Evolutionary conservation across 192 early-diverging fungal genomes (phyloP), one percentile per base, ranked within the genome.

Genomic region (Funneliformis mosseae): DNA sequence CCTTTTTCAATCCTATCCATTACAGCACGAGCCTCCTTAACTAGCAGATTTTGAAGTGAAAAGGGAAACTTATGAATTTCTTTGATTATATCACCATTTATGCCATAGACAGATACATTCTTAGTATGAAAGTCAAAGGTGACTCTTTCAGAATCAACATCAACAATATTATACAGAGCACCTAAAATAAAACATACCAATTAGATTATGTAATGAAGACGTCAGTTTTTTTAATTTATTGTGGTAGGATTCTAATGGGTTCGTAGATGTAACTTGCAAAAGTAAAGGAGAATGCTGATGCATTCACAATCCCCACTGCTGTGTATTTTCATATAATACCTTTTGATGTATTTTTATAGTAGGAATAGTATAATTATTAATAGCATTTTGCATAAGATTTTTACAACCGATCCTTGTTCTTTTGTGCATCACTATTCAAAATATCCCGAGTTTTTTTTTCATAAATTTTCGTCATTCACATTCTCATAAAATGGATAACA

Each of bases 401-500:
- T 50, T 2, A 33, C 72, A 74, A 2, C 72, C 48, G 41, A 74
- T 74, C 9, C 1, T 28, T 46, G 72, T 74, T 10, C 5, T 33
- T 33, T 33, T 33, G 3, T 33, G 33, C 33, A 33, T 33, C 33
- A 3, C 33, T 33, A 33, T 2, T 33, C 33, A 33, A 2, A 33
- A 33, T 0, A 33, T 33, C 3, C 33, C 3, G 33, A 33, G 33
- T 33, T 33, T 33, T 3, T 33, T 33, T 33, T 33, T 33, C 33
- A 33, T 33, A 3, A 33, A 33, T 74, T 41, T 27, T 74, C 12
- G 14, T n/a, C 3, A 62, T 74, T 60, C 76, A 82, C 12, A 62
- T 79, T 72, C 66, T n/a, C 39, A 82, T 78, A 8, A 46, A 33
- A 28, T 82, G 70, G 28, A 78, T 10, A 28, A 71, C 66, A 28